These are phyloP conservation scores for Mycena metata DNA, from an alignment of 768 basidiomycete species.

Conservation along the genomic window DNA sequence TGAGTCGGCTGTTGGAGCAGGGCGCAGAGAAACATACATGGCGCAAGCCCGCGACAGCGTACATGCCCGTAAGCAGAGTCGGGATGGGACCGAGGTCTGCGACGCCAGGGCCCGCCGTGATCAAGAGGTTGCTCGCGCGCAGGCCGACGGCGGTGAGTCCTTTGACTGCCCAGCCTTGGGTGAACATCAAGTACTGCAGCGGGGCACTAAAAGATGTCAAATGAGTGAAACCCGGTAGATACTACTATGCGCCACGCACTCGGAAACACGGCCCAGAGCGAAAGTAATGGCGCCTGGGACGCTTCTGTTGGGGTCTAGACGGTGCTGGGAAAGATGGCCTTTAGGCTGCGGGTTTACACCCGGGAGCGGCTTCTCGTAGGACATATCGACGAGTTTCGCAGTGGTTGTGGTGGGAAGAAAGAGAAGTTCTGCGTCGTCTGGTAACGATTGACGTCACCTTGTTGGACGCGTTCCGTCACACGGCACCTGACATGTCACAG, in stretches of 20 bases:
- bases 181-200: conserved; percentile 35
- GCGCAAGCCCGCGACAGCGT: conserved; percentile 31
- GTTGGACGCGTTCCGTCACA: no score
- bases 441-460: no score
- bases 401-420: no score
- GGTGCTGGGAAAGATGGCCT: neutral
- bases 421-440: no score
- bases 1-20: neutral
- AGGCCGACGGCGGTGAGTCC: conserved; percentile 32
- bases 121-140: conserved; percentile 30
- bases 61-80: conserved; percentile 35
- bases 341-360: neutral
- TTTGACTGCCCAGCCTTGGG: conserved; percentile 37
- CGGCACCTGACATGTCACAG: no score
- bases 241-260: conserved; percentile 12
- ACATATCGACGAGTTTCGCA: neutral
- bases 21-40: conserved; percentile 14
- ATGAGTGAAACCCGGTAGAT: neutral
- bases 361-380: conserved; percentile 5
- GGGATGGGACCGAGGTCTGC: conserved; percentile 32
- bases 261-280: conserved; percentile 28
- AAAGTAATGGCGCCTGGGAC: conserved; percentile 10
- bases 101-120: conserved; percentile 31
- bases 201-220: conserved; percentile 27
- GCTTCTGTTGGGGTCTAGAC: neutral